A percentile compares a stretch with the other conserved stretches of the same genome.
These are phyloP conservation scores for Mucor indicus DNA, from an alignment of 371 early-diverging fungal genomes.

Conservation along the genomic window DNA sequence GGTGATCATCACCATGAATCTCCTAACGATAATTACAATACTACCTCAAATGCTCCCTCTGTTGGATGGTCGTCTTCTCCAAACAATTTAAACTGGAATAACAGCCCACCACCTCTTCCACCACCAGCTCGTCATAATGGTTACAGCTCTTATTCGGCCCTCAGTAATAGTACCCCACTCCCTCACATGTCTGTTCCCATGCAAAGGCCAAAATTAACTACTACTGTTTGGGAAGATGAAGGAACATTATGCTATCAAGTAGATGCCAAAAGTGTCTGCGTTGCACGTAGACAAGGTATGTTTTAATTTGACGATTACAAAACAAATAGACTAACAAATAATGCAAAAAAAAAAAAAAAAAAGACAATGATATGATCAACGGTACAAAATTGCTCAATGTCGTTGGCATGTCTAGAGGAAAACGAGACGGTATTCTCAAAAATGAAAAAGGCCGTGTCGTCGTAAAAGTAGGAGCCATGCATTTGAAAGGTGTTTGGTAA, in stretches of 20 bases:
- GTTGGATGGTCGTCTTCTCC: too few species aligned
- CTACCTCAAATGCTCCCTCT: too few species aligned
- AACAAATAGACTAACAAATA: too few species aligned
- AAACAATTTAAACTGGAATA: not conserved
- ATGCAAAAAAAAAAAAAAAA: too few species aligned
- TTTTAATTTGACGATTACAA: too few species aligned
- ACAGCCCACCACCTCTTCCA: not conserved
- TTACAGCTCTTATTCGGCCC: not conserved
- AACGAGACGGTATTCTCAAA: constrained; percentile 83
- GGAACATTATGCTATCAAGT: constrained; percentile 78
- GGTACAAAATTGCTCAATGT: constrained; percentile 86
- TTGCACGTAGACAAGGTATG: constrained; percentile 73
- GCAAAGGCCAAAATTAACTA: constrained; percentile 64
- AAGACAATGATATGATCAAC: constrained; percentile 83
- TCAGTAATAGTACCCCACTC: not conserved
- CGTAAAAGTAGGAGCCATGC: constrained; percentile 87
- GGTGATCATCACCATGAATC: too few species aligned
- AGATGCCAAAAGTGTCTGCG: constrained; percentile 74
- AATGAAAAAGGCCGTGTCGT: constrained; percentile 82
- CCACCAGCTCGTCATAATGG: not conserved
- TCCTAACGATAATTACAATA: too few species aligned
- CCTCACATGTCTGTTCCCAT: constrained; percentile 28
- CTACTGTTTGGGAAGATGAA: constrained; percentile 85
- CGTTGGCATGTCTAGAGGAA: constrained; percentile 86
- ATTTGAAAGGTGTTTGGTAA: constrained; percentile 87